Base-by-base conservation (phyloP, 2,329 filamentous ascomycete genomes). In the Colletotrichum sublineola region DNA sequence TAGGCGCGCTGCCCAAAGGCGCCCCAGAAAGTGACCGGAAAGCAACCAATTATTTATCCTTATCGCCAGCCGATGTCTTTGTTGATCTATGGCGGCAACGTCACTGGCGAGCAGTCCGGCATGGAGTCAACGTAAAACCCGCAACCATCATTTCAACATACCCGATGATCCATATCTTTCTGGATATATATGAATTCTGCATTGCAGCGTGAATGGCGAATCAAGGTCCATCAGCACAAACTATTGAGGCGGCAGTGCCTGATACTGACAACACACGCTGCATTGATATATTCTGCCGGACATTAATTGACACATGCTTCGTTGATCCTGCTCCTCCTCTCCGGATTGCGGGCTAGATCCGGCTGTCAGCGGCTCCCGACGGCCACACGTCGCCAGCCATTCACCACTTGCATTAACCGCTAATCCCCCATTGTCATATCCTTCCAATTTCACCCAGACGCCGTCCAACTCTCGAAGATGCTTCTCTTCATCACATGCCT, bases 231-330 rank as follows among this genome's bases (percentile, higher is more conserved):
- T 6, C 36, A 36, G 33, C 18, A 44, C n/a, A 20, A 52, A 58
- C 40, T 40, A 36, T 20, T 14, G 31, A 20, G 31, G n/a, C 15
- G 8, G 52, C 18, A 38, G 53, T 56, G 20, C 18, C 14, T 56
- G 53, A 24, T 40, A n/a, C 12, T 5, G 20, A 56, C 5, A n/a
- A 50, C 50, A 18, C 24, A 6, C 29, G 50, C 50, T 33, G 33
- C 18, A 15, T 6, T 24, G 5, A 18, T 33, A 24, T 33, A 11
- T 46, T 38, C 36, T 40, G 36, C 20, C 40, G 57, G 61, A 20
- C 63, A 20, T 44, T n/a, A 33, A 57, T 58, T 40, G 29, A 44
- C 48, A 58, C 57, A 52, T 57, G 50, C 64, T 71, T 31, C 57
- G 24, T 56, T 46, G 42, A 48, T 50, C 29, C 9, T 63, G 20